These are phyloP conservation scores for Rubus parviflorus DNA, from an alignment of 306 rosid genomes.

Conservation along the genomic window DNA sequence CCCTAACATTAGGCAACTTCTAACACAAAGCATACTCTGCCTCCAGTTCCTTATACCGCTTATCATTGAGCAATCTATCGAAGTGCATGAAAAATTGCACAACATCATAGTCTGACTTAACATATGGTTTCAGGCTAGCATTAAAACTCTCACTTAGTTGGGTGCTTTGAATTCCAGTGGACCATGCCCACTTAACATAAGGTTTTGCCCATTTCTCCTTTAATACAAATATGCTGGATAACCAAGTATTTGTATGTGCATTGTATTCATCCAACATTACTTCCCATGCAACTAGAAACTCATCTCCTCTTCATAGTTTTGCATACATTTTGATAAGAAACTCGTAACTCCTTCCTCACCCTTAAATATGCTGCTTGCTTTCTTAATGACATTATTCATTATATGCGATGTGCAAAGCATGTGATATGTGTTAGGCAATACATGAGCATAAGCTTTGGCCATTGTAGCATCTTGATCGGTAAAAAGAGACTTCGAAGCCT, in stretches of 20 bases:
- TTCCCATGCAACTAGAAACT: not conserved
- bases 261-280: not conserved
- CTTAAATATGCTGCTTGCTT: not conserved
- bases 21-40: not conserved
- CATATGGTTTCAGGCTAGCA: not conserved
- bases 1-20: not conserved
- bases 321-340: not conserved
- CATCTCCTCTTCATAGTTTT: not conserved
- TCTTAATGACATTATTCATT: not conserved
- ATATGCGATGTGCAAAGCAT: not conserved
- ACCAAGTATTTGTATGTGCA: not conserved
- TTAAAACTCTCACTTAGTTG: slow-evolving; percentile 5
- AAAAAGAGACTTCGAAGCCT: not conserved
- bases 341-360: not conserved
- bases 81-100: not conserved
- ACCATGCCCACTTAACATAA: not conserved
- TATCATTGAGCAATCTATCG: not conserved
- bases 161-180: not conserved
- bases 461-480: not conserved
- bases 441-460: not conserved
- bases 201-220: not conserved
- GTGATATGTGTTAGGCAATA: not conserved
- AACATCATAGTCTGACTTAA: not conserved
- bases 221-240: too few species aligned
- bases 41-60: not conserved